Evolutionary conservation across 768 basidiomycete genomes (phyloP).

Genomic region (Mycena latifolia): DNA sequence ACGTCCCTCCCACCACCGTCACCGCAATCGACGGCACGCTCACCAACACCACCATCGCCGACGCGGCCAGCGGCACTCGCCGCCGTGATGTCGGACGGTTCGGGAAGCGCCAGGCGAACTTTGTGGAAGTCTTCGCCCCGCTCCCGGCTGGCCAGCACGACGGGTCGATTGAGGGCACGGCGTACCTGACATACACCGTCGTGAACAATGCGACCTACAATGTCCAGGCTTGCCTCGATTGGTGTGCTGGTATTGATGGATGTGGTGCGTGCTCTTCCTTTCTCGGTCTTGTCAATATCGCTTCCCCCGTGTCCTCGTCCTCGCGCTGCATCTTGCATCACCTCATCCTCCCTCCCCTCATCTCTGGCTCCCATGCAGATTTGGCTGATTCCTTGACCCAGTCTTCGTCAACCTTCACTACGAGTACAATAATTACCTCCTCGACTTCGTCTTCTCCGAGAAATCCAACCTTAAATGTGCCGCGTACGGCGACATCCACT

Average conservation of each 20-base stretch:
- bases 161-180: slow-evolving; percentile 60
- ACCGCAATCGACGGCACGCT: slow-evolving; percentile 61
- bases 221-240: slow-evolving; percentile 56
- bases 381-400: slow-evolving; percentile 29
- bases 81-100: slow-evolving; percentile 22
- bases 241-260: slow-evolving; percentile 49
- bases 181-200: slow-evolving; percentile 61
- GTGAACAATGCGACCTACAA: slow-evolving; percentile 60
- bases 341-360: too few species aligned
- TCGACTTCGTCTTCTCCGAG: slow-evolving; percentile 53
- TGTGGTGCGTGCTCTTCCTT: slow-evolving; percentile 54
- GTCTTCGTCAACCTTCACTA: slow-evolving; percentile 65
- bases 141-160: slow-evolving; percentile 50
- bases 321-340: too few species aligned
- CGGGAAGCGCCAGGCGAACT: slow-evolving; percentile 39
- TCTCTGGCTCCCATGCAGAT: background rate
- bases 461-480: slow-evolving; percentile 64
- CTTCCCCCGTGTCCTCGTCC: too few species aligned
- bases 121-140: slow-evolving; percentile 52
- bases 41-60: slow-evolving; percentile 37
- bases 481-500: slow-evolving; percentile 57
- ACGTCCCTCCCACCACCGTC: slow-evolving; percentile 44
- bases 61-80: slow-evolving; percentile 10
- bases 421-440: slow-evolving; percentile 58
- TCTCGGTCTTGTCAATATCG: too few species aligned